A percentile compares a stretch with the other conserved stretches of the same genome.
Conservation (phyloP, 495 filamentous ascomycete species). For the Staphylotrichum tortipilum region DNA sequence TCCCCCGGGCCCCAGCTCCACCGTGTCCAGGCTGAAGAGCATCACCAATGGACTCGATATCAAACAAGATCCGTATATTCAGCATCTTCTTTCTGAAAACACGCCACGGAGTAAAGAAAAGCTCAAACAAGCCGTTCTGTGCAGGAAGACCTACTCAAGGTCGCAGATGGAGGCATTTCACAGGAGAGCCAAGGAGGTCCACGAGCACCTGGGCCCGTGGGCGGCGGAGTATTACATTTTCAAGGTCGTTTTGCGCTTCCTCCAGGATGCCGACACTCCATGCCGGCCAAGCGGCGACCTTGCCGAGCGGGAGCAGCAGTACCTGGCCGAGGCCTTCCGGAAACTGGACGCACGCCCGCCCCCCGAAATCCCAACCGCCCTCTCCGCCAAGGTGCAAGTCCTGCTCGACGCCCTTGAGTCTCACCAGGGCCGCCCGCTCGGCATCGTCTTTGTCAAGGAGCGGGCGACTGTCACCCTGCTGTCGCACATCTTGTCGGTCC, state of each 20-base stretch:
- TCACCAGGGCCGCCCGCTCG: conserved; percentile 44
- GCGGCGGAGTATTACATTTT: conserved; percentile 64
- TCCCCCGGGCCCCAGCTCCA: conserved; percentile 11
- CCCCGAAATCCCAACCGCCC: conserved; percentile 14
- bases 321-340: conserved; percentile 48
- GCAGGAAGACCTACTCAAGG: conserved; percentile 53
- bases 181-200: conserved; percentile 42
- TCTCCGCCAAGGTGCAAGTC: conserved; percentile 46
- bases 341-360: conserved; percentile 31
- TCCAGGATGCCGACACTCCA: conserved; percentile 12
- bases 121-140: conserved; percentile 40
- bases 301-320: conserved; percentile 47
- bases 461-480: conserved; percentile 62
- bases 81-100: conserved; percentile 35
- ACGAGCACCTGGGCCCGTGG: conserved; percentile 63
- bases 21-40: conserved; percentile 27
- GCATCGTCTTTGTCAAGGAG: conserved; percentile 73
- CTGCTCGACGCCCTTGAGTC: conserved; percentile 47
- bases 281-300: conserved; percentile 31
- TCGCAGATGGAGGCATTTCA: conserved; percentile 54
- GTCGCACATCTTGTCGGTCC: conserved; percentile 52
- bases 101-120: conserved; percentile 27
- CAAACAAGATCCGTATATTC: conserved; percentile 60
- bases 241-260: conserved; percentile 44
- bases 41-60: conserved; percentile 49